Conservation (phyloP, 108 stramenopile genomes). For the Cyclotella kingstonii region DNA sequence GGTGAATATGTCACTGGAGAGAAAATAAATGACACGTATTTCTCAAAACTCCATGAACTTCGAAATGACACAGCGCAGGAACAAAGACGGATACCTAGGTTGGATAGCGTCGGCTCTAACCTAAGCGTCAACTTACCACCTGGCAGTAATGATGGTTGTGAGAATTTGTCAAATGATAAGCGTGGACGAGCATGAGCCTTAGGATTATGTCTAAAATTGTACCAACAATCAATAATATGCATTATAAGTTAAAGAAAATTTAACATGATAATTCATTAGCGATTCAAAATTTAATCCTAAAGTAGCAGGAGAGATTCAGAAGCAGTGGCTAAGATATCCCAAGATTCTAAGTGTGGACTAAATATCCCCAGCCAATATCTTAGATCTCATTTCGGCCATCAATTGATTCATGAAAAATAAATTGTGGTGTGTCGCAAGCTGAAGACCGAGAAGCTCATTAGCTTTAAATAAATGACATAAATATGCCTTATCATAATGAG, state of each 20-base stretch:
- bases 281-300: too few species aligned
- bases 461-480: conserved; percentile 56
- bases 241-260: too few species aligned
- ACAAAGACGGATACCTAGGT: conserved; percentile 29
- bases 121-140: conserved; percentile 44
- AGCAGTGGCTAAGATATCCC: too few species aligned
- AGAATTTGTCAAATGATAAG: conserved; percentile 73
- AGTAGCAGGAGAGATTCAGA: too few species aligned
- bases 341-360: not conserved
- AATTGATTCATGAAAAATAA: conserved; percentile 54
- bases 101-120: conserved; percentile 3
- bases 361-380: conserved; percentile 43
- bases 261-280: too few species aligned
- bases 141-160: conserved; percentile 74
- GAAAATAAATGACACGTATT: conserved; percentile 73
- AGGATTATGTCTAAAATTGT: too few species aligned
- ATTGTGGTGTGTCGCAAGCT: conserved; percentile 51
- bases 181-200: conserved; percentile 8
- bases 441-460: conserved; percentile 39
- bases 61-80: conserved; percentile 79
- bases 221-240: too few species aligned
- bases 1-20: conserved; percentile 93
- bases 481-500: conserved; percentile 50
- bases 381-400: conserved; percentile 40
- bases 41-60: conserved; percentile 64